Conservation (phyloP, 1,139 yeast genomes). For the Nakaseomyces bracarensis region DNA sequence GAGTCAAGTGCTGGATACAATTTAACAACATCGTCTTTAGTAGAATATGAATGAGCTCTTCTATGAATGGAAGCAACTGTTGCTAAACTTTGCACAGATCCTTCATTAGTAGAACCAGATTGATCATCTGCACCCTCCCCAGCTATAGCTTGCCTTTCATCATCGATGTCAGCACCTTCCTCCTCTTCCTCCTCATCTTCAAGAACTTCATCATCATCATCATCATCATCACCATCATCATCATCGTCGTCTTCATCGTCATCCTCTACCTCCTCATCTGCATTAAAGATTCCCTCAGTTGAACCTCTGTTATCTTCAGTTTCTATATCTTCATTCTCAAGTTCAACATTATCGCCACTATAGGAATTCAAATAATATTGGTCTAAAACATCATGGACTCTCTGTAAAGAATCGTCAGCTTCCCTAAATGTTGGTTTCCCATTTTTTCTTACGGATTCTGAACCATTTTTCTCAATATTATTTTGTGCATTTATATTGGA, state of each 20-base stretch:
- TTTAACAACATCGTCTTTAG: constrained; percentile 2
- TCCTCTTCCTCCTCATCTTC: constrained; percentile 14
- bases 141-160: constrained; percentile 1
- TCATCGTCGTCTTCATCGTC: constrained; percentile 11
- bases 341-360: constrained; percentile 8
- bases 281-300: constrained; percentile 2
- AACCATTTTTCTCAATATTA: constrained; percentile 3
- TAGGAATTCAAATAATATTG: constrained; percentile 3
- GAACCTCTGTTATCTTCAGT: neutral
- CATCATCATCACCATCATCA: constrained; percentile 11
- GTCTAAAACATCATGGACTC: constrained; percentile 6
- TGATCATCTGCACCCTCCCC: constrained; percentile 6
- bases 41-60: constrained; percentile 6
- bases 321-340: constrained; percentile 9
- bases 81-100: neutral
- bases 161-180: constrained; percentile 14
- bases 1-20: constrained; percentile 4
- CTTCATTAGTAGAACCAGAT: constrained; percentile 12
- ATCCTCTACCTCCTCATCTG: constrained; percentile 8
- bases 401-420: constrained; percentile 5
- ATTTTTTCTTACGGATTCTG: constrained; percentile 5
- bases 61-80: neutral
- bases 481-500: constrained; percentile 12
- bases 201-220: constrained; percentile 9
- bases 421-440: constrained; percentile 1